phyloP scores from a whole-genome alignment of 306 rosid genomes.

The Ormosia emarginata region DNA sequence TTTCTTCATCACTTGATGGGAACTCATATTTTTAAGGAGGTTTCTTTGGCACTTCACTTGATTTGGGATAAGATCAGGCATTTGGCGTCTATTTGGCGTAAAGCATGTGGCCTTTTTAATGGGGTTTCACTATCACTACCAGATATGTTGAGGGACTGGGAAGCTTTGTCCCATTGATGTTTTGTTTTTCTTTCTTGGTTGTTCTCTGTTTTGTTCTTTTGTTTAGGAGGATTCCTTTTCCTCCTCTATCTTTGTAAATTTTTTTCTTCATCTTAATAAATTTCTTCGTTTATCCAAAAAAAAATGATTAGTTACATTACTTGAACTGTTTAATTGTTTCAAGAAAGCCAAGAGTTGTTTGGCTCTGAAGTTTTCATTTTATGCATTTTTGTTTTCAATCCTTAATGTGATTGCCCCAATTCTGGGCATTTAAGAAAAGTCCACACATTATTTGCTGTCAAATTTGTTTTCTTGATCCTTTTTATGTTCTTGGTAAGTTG shows the following conservation, averaged over 20 bases:
- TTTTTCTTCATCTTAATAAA: too few species aligned
- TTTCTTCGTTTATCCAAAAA: too few species aligned
- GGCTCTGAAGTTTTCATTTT: background rate
- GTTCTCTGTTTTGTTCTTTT: too few species aligned
- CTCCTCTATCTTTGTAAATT: too few species aligned
- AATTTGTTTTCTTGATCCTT: background rate
- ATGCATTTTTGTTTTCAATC: background rate
- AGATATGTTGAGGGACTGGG: background rate
- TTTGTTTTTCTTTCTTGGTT: too few species aligned
- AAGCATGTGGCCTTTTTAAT: background rate
- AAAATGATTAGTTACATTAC: too few species aligned
- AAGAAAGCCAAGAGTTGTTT: background rate
- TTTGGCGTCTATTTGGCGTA: background rate
- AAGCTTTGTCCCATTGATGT: background rate
- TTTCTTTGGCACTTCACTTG: background rate
- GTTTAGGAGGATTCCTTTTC: too few species aligned
- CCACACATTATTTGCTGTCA: background rate
- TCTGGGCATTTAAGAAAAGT: background rate
- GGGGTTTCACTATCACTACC: background rate
- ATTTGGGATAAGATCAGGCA: background rate
- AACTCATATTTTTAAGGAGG: background rate
- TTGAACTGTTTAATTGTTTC: background rate
- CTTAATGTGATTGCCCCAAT: background rate
- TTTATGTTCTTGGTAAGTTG: background rate
- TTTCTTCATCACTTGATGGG: background rate